Evolutionary conservation across 2,329 filamentous ascomycete genomes (phyloP).

Genomic region (Knufia petricola): DNA sequence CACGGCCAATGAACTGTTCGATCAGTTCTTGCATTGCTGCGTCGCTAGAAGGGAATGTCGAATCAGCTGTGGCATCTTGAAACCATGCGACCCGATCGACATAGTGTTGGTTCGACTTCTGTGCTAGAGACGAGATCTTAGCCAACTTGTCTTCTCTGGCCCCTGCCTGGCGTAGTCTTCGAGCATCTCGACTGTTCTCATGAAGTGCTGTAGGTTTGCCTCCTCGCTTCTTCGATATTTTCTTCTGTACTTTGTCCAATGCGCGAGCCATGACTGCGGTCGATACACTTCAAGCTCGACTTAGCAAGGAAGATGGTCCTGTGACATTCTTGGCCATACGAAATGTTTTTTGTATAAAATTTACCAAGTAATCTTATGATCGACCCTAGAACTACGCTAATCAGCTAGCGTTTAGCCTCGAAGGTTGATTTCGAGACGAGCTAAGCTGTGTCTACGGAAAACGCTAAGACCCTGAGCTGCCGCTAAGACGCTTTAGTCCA

Average conservation of each 20-base stretch:
- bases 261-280: slow-evolving; percentile 57
- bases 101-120: slow-evolving; percentile 64
- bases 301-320: no score
- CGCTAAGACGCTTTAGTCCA: no score
- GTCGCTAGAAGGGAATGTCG: slow-evolving; percentile 27
- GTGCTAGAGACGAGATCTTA: slow-evolving; percentile 58
- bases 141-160: slow-evolving; percentile 74
- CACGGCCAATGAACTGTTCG: slow-evolving; percentile 39
- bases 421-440: no score
- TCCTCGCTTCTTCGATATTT: slow-evolving; percentile 78
- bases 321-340: neutral
- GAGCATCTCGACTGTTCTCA: slow-evolving; percentile 78
- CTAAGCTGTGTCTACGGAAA: no score
- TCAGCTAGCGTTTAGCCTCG: no score
- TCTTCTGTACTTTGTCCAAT: slow-evolving; percentile 75
- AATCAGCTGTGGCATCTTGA: slow-evolving; percentile 41
- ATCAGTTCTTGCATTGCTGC: slow-evolving; percentile 43
- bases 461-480: no score
- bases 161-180: slow-evolving; percentile 67
- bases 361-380: no score
- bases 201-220: slow-evolving; percentile 67
- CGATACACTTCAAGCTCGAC: no score
- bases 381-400: no score
- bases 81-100: slow-evolving; percentile 63
- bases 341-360: neutral